phyloP scores from a whole-genome alignment of 108 stramenopile genomes.

The Conticribra weissflogii region DNA sequence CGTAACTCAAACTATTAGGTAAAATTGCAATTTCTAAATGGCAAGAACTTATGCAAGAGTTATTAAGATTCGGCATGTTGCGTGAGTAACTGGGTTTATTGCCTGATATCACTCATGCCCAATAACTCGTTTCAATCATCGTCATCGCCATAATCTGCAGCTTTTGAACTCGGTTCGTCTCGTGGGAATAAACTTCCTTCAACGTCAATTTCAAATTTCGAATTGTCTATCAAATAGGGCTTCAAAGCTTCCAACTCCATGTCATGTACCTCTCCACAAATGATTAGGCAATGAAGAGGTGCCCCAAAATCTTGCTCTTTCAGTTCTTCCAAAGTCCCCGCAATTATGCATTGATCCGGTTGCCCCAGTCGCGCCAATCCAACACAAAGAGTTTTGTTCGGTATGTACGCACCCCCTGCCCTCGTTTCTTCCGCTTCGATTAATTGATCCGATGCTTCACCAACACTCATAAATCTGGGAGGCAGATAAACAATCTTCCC shows the following conservation, averaged over 20 bases:
- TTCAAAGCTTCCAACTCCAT: slow-evolving; percentile 88
- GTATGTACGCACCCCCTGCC: slow-evolving; percentile 69
- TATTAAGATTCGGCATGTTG: no score
- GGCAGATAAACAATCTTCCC: slow-evolving; percentile 91
- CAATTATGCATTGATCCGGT: slow-evolving; percentile 87
- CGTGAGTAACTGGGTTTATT: no score
- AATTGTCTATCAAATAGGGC: slow-evolving; percentile 71
- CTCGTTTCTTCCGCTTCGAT: slow-evolving; percentile 84
- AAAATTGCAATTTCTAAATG: no score
- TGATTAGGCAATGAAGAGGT: slow-evolving; percentile 94
- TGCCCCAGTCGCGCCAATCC: slow-evolving; percentile 96
- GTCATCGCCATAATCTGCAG: neutral
- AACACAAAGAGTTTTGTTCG: slow-evolving; percentile 78
- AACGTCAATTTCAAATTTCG: slow-evolving; percentile 56
- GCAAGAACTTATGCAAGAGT: no score
- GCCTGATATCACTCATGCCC: no score
- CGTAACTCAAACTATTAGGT: no score
- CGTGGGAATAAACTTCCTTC: slow-evolving; percentile 39
- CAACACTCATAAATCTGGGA: slow-evolving; percentile 98
- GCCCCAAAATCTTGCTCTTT: slow-evolving; percentile 88
- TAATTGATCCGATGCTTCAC: slow-evolving; percentile 89
- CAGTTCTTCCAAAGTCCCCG: slow-evolving; percentile 93
- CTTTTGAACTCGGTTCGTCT: neutral
- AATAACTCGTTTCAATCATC: neutral
- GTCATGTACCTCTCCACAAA: slow-evolving; percentile 94